Evolutionary conservation across 2,329 filamentous ascomycete genomes (phyloP), one percentile per base, ranked within the genome.

Genomic region (Ophiostoma australiae): DNA sequence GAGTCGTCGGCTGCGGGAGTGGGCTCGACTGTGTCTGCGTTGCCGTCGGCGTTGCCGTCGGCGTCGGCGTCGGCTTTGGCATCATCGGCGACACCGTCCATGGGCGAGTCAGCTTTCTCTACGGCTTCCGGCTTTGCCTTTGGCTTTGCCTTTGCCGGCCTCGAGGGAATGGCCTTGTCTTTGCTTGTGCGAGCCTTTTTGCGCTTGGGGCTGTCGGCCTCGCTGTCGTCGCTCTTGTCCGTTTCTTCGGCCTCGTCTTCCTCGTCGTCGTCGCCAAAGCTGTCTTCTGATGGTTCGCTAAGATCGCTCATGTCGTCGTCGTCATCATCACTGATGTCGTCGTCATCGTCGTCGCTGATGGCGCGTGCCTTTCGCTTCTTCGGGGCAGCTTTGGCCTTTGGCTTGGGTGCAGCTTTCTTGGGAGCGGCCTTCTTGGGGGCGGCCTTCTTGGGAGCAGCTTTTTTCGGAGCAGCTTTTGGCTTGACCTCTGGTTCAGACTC

Each of bases 201-300:
- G 2, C 33, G 63, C 33, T 39, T 66, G 63, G 63, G 63, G 63
- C 33, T 66, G 63, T 39, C 91, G 76, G 94, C 82, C n/a, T 97
- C 84, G 11, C 87, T 85, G 0, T 91, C 94, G 79, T 91, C 90
- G 76, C 85, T 89, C 0, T 74, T 73, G 37, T 70, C 72, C 15
- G 69, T 73, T 61, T 73, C 69, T n/a, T 58, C n/a, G 23, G 23
- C 69, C 44, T 52, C 68, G 4, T 69, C 35, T 20, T 69, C 67
- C 20, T 48, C 23, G 41, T 55, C 44, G 37, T 67, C 39, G 37
- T 67, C 66, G 10, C 15, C 66, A 33, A 67, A 67, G 39, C 39
- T 48, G 39, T 67, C 66, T n/a, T 67, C 66, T 10, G 37, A 31
- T 6, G 58, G 58, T 27, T 63, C 58, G 58, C 58, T 63, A 13